Conservation (phyloP, 2,329 filamentous ascomycete genomes). For the Aureobasidium sp. region DNA sequence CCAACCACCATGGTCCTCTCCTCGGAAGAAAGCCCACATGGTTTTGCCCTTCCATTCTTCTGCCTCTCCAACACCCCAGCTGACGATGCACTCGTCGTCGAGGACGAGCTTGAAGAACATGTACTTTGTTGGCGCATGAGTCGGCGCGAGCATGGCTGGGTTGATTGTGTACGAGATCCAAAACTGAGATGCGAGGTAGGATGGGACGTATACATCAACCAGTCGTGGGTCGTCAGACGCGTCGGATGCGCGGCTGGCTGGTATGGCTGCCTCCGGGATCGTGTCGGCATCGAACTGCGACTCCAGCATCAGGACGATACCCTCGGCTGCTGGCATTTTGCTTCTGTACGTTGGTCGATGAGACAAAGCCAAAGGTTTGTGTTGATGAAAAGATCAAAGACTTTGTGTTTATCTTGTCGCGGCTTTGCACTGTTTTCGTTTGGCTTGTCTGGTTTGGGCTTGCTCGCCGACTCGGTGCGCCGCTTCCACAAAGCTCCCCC, state of each 20-base stretch:
- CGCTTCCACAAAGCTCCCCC: neutral
- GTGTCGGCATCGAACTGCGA: constrained; percentile 12
- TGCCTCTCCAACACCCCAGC: constrained; percentile 36
- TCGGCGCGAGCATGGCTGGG: constrained; percentile 4
- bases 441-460: neutral
- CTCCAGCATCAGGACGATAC: constrained; percentile 3
- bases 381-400: neutral
- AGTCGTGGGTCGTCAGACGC: neutral
- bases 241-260: neutral
- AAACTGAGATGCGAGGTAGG: constrained; percentile 32
- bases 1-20: constrained; percentile 21
- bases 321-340: constrained; percentile 2
- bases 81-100: constrained; percentile 31
- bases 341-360: neutral
- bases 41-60: constrained; percentile 37
- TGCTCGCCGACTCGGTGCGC: neutral
- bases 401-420: neutral
- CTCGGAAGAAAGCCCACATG: constrained; percentile 37
- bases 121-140: constrained; percentile 14
- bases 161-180: constrained; percentile 34
- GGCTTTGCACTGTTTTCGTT: neutral
- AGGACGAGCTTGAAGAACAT: constrained; percentile 42
- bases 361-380: neutral
- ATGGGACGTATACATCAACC: constrained; percentile 30
- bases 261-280: constrained; percentile 1